phyloP scores from a whole-genome alignment of 139 green algal species.

The Tetraselmis chui region DNA sequence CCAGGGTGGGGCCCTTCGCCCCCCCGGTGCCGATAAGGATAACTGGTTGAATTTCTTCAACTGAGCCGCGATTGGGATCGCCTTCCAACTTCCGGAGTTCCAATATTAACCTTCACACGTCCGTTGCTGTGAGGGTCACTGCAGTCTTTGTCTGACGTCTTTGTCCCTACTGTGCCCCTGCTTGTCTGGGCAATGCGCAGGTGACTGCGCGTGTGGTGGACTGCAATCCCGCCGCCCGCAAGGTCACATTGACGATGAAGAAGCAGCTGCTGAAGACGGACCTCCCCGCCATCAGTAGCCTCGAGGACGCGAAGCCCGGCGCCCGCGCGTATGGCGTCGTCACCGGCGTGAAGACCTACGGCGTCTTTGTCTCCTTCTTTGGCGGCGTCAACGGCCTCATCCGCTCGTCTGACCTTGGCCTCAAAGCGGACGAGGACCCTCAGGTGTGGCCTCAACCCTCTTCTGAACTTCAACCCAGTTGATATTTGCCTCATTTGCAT shows the following conservation, averaged over 20 bases:
- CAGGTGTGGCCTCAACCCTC: conserved; percentile 32
- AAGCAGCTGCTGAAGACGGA: conserved; percentile 66
- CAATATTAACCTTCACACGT: no score
- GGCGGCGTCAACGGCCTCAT: conserved; percentile 55
- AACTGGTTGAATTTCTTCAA: conserved; percentile 1
- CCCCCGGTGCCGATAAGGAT: background rate
- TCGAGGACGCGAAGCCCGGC: conserved; percentile 48
- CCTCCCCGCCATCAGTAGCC: conserved; percentile 45
- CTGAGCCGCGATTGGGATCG: background rate
- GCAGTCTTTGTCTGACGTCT: no score
- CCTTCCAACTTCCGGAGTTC: no score
- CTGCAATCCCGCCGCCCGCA: conserved; percentile 33
- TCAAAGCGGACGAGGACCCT: conserved; percentile 47
- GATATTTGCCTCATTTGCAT: no score
- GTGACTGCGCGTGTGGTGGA: conserved; percentile 42
- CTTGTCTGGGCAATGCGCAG: no score
- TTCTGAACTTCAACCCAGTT: no score
- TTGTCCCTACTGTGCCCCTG: no score
- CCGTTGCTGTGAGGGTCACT: no score
- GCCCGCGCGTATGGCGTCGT: conserved; percentile 71
- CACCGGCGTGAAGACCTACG: conserved; percentile 68
- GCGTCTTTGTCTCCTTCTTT: conserved; percentile 87
- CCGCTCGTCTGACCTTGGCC: conserved; percentile 47
- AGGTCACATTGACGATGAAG: conserved; percentile 74
- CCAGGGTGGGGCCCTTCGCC: background rate